phyloP scores from a whole-genome alignment of 495 filamentous ascomycete species.

The Terfezia claveryi region DNA sequence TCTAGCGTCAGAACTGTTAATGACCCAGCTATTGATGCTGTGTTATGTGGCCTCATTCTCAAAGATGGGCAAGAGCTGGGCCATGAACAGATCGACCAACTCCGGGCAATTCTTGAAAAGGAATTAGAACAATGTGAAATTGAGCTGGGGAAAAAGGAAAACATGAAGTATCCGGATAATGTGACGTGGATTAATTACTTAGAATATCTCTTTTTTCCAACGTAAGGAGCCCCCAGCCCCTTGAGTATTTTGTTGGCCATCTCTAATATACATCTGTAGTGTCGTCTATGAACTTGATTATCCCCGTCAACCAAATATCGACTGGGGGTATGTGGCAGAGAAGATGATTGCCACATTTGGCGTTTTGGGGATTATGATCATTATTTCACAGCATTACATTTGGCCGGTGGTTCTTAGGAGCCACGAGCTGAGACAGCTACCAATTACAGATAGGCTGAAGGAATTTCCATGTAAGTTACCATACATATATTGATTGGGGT shows the following conservation, averaged over 20 bases:
- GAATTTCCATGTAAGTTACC: slow-evolving; percentile 35
- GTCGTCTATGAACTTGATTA: slow-evolving; percentile 60
- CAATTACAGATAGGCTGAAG: slow-evolving; percentile 33
- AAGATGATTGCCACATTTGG: slow-evolving; percentile 46
- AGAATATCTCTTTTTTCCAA: slow-evolving; percentile 51
- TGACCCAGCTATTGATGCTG: slow-evolving; percentile 9
- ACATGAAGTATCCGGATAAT: slow-evolving; percentile 40
- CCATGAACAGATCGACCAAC: slow-evolving; percentile 33
- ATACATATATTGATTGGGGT: too few species aligned
- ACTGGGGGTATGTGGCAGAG: slow-evolving; percentile 51
- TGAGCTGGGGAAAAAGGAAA: slow-evolving; percentile 28
- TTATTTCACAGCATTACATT: slow-evolving; percentile 34
- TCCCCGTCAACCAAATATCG: slow-evolving; percentile 41
- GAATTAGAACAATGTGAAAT: slow-evolving; percentile 39
- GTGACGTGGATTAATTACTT: slow-evolving; percentile 42
- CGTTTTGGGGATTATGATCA: slow-evolving; percentile 40
- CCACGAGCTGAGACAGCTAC: slow-evolving; percentile 40
- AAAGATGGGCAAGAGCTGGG: slow-evolving; percentile 25
- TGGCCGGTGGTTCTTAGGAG: slow-evolving; percentile 48
- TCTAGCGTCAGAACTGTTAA: slow-evolving; percentile 20
- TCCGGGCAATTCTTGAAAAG: slow-evolving; percentile 34
- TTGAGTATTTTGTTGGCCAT: background rate
- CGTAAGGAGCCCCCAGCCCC: slow-evolving; percentile 12
- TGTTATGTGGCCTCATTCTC: slow-evolving; percentile 1
- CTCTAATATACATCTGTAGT: slow-evolving; percentile 1